phyloP scores from a whole-genome alignment of 1,139 yeast species.

The Magnusiomyces tetraspermus region DNA sequence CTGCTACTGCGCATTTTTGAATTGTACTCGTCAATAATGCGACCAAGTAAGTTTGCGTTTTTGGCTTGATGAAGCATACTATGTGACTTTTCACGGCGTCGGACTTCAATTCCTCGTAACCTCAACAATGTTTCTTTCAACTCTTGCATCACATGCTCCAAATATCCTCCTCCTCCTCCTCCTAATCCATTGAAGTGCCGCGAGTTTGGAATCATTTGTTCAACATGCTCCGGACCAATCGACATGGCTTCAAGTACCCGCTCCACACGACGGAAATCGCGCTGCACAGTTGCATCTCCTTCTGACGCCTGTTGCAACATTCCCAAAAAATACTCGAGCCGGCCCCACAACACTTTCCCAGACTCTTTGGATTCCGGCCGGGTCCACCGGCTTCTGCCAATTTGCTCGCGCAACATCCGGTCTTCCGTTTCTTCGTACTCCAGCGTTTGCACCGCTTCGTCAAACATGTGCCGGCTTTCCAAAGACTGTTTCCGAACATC shows the following conservation, averaged over 20 bases:
- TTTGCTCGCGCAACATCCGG: conserved; percentile 38
- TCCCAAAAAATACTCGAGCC: conserved; percentile 38
- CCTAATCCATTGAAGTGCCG: conserved; percentile 19
- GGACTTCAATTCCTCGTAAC: conserved; percentile 24
- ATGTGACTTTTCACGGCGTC: conserved; percentile 23
- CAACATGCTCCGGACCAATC: conserved; percentile 37
- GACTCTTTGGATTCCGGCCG: conserved; percentile 22
- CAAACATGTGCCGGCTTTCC: conserved; percentile 36
- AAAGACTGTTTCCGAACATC: conserved; percentile 40
- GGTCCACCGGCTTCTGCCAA: conserved; percentile 45
- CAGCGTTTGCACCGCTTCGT: conserved; percentile 42
- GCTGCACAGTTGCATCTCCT: conserved; percentile 49
- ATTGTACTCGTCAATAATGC: conserved; percentile 18
- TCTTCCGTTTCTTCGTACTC: conserved; percentile 50
- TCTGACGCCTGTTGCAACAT: conserved; percentile 50
- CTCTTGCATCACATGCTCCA: conserved; percentile 35
- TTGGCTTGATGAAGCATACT: conserved; percentile 26
- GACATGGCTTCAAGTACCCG: conserved; percentile 39
- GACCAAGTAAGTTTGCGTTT: conserved; percentile 26
- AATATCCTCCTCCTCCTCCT: conserved; percentile 33
- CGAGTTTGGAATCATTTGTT: conserved; percentile 44
- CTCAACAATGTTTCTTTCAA: conserved; percentile 37
- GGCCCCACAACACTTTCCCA: conserved; percentile 31
- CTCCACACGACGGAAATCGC: conserved; percentile 39
- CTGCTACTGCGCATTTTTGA: conserved; percentile 21